These are phyloP conservation scores for Aegilops sharonensis DNA, from an alignment of 176 grass and related monocot genomes.

Conservation along the genomic window DNA sequence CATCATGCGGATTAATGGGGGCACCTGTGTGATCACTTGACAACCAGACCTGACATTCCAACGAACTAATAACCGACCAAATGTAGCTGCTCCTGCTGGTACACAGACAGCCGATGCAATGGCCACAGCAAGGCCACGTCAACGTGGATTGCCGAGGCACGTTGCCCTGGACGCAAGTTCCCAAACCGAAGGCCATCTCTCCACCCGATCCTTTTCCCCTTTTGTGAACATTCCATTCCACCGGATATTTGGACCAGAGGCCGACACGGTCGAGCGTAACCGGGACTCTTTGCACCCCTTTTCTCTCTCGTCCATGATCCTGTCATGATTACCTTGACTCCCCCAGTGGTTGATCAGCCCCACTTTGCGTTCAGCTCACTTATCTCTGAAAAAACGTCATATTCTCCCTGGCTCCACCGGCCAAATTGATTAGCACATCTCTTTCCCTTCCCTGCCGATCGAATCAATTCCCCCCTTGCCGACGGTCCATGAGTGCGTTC, in stretches of 20 bases:
- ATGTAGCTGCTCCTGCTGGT: not conserved
- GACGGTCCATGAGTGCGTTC: not conserved
- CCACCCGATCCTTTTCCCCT: not conserved
- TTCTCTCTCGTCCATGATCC: slow-evolving; percentile 12
- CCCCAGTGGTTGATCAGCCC: slow-evolving; percentile 39
- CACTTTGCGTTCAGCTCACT: slow-evolving; percentile 38
- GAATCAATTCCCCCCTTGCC: slow-evolving; percentile 5
- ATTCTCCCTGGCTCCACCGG: not conserved
- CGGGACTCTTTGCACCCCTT: not conserved
- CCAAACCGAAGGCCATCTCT: not conserved
- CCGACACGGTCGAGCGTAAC: not conserved
- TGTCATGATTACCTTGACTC: slow-evolving; percentile 11
- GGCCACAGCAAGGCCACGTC: slow-evolving; percentile 25
- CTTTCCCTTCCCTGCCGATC: not conserved
- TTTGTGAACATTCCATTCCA: not conserved
- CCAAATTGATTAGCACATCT: no score
- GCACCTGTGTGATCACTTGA: not conserved
- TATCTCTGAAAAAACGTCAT: slow-evolving; percentile 11
- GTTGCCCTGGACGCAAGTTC: not conserved
- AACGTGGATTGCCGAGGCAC: slow-evolving; percentile 1
- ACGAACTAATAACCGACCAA: not conserved
- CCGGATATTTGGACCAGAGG: not conserved
- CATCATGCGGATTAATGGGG: no score
- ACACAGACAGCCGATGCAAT: slow-evolving; percentile 22
- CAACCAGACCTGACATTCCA: not conserved